phyloP scores from a whole-genome alignment of 176 grass and related monocot genomes.

The Elymus sibiricus region DNA sequence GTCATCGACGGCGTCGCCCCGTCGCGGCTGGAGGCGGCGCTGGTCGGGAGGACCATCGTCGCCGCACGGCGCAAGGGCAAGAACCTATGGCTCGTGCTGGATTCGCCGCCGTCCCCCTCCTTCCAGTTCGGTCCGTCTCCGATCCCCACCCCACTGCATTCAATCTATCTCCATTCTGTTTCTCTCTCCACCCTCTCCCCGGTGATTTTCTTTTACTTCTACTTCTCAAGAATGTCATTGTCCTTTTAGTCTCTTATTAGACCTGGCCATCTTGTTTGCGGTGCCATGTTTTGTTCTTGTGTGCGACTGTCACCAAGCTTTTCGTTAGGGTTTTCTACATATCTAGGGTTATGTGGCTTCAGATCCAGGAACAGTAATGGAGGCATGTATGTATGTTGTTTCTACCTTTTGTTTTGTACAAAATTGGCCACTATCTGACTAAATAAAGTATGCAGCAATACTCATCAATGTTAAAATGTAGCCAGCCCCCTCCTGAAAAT shows the following conservation, averaged over 20 bases:
- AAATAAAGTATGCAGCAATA: neutral
- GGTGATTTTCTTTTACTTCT: neutral
- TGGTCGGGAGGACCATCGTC: constrained; percentile 43
- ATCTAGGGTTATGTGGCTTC: neutral
- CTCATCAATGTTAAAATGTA: neutral
- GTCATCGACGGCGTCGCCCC: constrained; percentile 62
- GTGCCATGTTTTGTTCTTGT: neutral
- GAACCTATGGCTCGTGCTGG: constrained; percentile 53
- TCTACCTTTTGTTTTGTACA: neutral
- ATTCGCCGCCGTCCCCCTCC: constrained; percentile 46
- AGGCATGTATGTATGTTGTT: neutral
- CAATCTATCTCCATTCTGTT: neutral
- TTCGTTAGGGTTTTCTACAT: neutral
- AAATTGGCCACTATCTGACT: neutral
- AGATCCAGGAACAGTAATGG: neutral
- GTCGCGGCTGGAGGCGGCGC: constrained; percentile 21
- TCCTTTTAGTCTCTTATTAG: too few species aligned
- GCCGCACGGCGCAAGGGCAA: constrained; percentile 49
- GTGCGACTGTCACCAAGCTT: neutral
- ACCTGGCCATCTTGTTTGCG: neutral
- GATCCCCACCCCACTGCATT: neutral
- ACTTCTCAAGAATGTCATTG: neutral
- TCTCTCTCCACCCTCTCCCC: neutral
- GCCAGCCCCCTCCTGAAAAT: neutral
- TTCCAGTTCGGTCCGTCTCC: constrained; percentile 56